Base-by-base conservation (phyloP, 176 grass and related monocot species). In the Musa acuminata region DNA sequence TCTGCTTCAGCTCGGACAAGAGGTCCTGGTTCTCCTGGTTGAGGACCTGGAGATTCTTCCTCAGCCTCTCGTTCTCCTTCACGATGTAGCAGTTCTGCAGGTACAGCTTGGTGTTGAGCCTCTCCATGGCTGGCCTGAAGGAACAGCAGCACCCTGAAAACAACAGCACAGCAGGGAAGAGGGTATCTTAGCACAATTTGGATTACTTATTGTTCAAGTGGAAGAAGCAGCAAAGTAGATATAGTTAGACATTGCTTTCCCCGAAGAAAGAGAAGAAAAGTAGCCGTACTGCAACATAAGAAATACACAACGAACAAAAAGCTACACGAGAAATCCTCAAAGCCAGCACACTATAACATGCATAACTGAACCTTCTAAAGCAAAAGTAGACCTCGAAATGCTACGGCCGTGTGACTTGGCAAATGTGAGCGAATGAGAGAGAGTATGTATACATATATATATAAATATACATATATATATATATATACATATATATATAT, bases 1-100 rank as follows among this genome's bases (percentile, higher is more conserved):
- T 90, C 76, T 96, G 86, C 83, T 91, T 96, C 53, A 96, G 82
- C 78, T 91, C 86, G 11, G 92, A 89, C 58, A 96, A 77, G 58
- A 96, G 92, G 25, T 71, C 84, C 52, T 91, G 86, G 84, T 96
- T 96, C 86, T 96, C 86, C 82, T 91, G 86, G 86, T 96, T 89
- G 16, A 96, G 82, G 58, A 91, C 78, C 80, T 85, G 67, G 13
- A 89, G 86, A 63, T 86, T 90, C 84, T 96, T 96, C 73, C 92
- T 85, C 67, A 96, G 89, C 82, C 92, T 80, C 86, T 96, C 86
- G 72, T 96, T 96, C 89, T 96, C 92, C 72, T 96, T 96, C 86
- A 89, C 71, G 79, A 96, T 96, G 84, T 84, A 96, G 82, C 92
- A 96, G 75, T 96, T 96, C 86, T 91, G 84, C 69, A 96, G 73